Base-by-base conservation (phyloP, 352 stramenopile species). In the Pythium periplocum region DNA sequence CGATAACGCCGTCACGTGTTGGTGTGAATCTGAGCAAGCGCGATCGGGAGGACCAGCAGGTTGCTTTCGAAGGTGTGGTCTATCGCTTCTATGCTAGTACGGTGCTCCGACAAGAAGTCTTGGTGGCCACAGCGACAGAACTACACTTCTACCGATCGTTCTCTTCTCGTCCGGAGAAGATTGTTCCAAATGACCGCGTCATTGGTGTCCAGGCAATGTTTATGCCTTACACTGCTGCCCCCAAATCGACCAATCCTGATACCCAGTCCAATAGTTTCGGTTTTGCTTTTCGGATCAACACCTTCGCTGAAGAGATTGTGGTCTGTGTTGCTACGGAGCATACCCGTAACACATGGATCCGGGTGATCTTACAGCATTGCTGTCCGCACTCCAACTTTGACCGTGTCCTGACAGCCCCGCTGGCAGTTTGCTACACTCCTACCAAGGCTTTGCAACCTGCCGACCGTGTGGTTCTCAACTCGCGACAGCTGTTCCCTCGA, bases 131-230 rank as follows among this genome's bases (percentile, higher is more conserved):
- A 3, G 52, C 66, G 3, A 59, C 78, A 9, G 51, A 61, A 1
- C 64, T 93, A 31, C 57, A 78, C 4, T 89, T 89, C 51, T 91
- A 80, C 44, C 76, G 83, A 11, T 86, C 80, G 26, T 87, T 74
- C 51, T 83, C 75, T 31, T 75, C 73, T 0, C 66, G 65, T 6
- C 53, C 77, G 5, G 78, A 86, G 37, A 87, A 87, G 54, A 60
- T 62, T 5, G 69, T 91, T 2, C 30, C 53, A 2, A 71, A 49
- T 30, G 50, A 66, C 2, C 68, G 70, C 51, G 63, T 93, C 11
- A 80, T 91, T 32, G 73, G 71, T 5, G 75, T 79, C 4, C 68
- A 75, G 35, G 63, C 64, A 17, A 59, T 75, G 3, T 33, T 55
- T 6, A 26, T 83, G 8, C 72, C 77, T 6, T 66, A 62, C 45